These are phyloP conservation scores for Zychaea mexicana DNA, from an alignment of 371 early-diverging fungal genomes.

Conservation along the genomic window DNA sequence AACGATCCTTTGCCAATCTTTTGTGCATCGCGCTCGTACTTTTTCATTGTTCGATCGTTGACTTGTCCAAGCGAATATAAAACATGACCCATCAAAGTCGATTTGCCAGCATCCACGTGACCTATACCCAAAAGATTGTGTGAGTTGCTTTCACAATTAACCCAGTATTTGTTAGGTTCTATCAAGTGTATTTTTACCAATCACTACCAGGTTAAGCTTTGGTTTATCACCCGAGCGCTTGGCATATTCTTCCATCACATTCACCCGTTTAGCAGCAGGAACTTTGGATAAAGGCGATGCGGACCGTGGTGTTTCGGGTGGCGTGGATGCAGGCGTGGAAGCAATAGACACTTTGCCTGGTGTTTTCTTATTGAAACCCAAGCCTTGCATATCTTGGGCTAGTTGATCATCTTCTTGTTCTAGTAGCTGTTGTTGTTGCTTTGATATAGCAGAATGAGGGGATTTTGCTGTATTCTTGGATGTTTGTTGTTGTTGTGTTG, in stretches of 20 bases:
- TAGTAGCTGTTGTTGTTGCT: not conserved
- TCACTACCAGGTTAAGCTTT: conserved; percentile 82
- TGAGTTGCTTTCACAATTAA: not conserved
- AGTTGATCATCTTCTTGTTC: conserved; percentile 41
- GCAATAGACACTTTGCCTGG: not conserved
- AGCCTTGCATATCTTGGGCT: conserved; percentile 51
- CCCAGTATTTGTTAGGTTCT: not conserved
- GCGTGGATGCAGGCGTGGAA: conserved; percentile 18
- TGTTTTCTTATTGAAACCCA: conserved; percentile 36
- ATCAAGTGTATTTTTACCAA: conserved; percentile 52
- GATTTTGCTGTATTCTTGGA: conserved; percentile 3
- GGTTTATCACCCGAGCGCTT: conserved; percentile 72
- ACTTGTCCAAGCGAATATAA: conserved; percentile 90
- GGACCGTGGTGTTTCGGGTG: conserved; percentile 24
- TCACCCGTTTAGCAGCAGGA: conserved; percentile 57
- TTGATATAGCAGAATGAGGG: not conserved
- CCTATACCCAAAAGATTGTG: conserved; percentile 54
- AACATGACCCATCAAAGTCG: conserved; percentile 98
- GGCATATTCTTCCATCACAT: conserved; percentile 76
- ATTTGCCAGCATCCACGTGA: conserved; percentile 99
- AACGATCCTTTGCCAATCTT: conserved; percentile 93
- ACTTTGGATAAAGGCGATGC: conserved; percentile 41
- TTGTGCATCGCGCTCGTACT: conserved; percentile 93
- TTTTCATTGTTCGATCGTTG: conserved; percentile 85
- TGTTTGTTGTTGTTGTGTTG: no score